These are phyloP conservation scores for Trebouxia gelatinosa DNA, from an alignment of 163 green algal genomes.

Conservation along the genomic window DNA sequence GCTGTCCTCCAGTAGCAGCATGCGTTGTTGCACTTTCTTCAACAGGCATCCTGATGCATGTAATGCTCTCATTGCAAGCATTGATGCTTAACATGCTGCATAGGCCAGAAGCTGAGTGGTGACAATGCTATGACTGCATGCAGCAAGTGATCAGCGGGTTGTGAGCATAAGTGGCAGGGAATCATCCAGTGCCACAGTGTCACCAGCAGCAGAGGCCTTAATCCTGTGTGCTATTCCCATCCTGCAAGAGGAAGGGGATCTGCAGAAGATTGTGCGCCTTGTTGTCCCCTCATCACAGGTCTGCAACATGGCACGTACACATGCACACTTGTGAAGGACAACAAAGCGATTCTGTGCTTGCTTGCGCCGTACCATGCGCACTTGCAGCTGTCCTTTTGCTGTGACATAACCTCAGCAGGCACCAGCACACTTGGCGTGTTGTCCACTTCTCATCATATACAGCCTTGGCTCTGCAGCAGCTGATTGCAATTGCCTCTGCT, in stretches of 20 bases:
- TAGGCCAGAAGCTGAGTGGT: not conserved
- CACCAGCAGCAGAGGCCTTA: conserved; percentile 1
- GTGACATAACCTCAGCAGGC: too few relatives aligned
- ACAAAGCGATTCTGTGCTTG: too few relatives aligned
- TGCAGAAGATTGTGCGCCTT: conserved; percentile 11
- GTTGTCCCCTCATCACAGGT: conserved; percentile 23
- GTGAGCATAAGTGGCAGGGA: conserved; percentile 22
- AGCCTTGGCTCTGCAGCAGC: too few relatives aligned
- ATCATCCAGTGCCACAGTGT: not conserved
- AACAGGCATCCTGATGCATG: not conserved
- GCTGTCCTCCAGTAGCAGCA: not conserved
- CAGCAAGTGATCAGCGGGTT: conserved; percentile 22
- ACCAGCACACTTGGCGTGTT: not conserved
- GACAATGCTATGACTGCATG: not conserved
- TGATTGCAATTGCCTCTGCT: too few relatives aligned
- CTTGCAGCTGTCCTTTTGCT: too few relatives aligned
- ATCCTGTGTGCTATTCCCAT: not conserved
- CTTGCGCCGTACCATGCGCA: too few relatives aligned
- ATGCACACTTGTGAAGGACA: not conserved
- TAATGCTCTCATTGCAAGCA: not conserved
- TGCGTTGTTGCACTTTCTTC: not conserved
- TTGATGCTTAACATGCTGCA: not conserved
- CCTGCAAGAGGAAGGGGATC: conserved; percentile 9
- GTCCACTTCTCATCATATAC: not conserved
- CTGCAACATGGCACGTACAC: not conserved